Evolutionary conservation across 768 basidiomycete genomes (phyloP).

Genomic region (Xanthoconium purpureum): DNA sequence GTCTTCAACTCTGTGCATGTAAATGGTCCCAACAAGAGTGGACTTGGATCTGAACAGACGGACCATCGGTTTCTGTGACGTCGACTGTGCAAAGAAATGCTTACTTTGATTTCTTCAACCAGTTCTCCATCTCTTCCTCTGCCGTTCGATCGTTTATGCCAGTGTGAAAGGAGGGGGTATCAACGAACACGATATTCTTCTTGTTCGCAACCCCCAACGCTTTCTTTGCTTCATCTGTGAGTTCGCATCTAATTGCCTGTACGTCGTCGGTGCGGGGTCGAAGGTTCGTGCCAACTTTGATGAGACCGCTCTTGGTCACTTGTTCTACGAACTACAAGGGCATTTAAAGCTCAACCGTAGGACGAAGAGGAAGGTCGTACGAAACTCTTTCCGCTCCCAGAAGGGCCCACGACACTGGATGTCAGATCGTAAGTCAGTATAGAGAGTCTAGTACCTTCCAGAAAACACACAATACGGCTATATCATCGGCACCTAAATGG

Average conservation of each 20-base stretch:
- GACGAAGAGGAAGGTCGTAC: constrained; percentile 3
- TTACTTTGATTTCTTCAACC: constrained; percentile 9
- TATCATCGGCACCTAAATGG: constrained; percentile 5
- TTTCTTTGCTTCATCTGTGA: background rate
- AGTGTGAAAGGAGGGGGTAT: constrained; percentile 20
- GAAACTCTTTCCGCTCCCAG: constrained; percentile 19
- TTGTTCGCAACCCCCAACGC: background rate
- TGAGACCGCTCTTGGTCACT: background rate
- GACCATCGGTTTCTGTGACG: background rate
- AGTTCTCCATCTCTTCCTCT: background rate
- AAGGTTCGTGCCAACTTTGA: background rate
- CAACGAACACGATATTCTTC: constrained; percentile 19
- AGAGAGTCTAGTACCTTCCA: background rate
- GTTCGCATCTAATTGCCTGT: constrained; percentile 13
- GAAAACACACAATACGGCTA: constrained; percentile 20
- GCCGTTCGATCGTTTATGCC: background rate
- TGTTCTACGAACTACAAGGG: constrained; percentile 7
- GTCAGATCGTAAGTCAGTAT: background rate
- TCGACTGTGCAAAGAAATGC: background rate
- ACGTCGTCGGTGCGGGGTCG: background rate
- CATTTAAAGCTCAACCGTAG: background rate
- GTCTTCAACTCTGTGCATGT: constrained; percentile 13
- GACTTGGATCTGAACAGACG: constrained; percentile 5
- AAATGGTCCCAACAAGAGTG: constrained; percentile 11
- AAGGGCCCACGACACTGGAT: constrained; percentile 17